A percentile compares a stretch with the other conserved stretches of the same genome.
phyloP scores from a whole-genome alignment of 257 asterid genomes.

The Gynochthodes officinalis region DNA sequence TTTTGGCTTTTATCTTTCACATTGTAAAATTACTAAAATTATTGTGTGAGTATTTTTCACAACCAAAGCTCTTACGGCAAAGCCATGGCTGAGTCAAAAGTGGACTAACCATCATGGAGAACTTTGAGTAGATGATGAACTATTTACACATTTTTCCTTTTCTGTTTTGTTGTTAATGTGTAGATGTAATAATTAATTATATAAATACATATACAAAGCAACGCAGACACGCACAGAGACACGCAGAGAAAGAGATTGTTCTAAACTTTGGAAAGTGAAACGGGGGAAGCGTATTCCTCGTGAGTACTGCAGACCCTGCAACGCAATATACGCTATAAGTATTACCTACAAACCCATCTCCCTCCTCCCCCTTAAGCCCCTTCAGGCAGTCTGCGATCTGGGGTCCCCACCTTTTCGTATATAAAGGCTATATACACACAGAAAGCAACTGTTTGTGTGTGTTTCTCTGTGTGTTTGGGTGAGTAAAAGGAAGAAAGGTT shows the following conservation, averaged over 20 bases:
- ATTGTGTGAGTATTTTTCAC: too few species aligned
- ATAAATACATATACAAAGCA: background rate
- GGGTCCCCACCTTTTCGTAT: slow-evolving; percentile 15
- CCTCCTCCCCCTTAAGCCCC: too few species aligned
- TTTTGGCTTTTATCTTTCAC: too few species aligned
- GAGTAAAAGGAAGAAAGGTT: background rate
- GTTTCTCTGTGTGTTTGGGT: background rate
- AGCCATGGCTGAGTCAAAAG: too few species aligned
- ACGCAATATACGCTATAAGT: slow-evolving; percentile 32
- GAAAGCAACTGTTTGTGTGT: slow-evolving; percentile 17
- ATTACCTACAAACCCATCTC: background rate
- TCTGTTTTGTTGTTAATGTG: background rate
- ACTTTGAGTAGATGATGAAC: background rate
- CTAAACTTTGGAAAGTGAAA: slow-evolving; percentile 20
- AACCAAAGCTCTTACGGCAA: too few species aligned
- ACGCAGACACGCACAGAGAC: background rate
- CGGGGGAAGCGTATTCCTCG: slow-evolving; percentile 49
- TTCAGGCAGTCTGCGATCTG: slow-evolving; percentile 10
- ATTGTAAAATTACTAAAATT: too few species aligned
- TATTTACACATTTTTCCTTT: background rate
- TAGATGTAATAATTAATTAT: slow-evolving; percentile 3
- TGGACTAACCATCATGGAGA: background rate
- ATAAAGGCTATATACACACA: background rate
- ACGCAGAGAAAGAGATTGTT: slow-evolving; percentile 34
- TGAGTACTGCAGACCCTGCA: slow-evolving; percentile 42